Evolutionary conservation across 257 asterid species (phyloP), one percentile per base, ranked within the genome.

Genomic region (Scutellaria minor): DNA sequence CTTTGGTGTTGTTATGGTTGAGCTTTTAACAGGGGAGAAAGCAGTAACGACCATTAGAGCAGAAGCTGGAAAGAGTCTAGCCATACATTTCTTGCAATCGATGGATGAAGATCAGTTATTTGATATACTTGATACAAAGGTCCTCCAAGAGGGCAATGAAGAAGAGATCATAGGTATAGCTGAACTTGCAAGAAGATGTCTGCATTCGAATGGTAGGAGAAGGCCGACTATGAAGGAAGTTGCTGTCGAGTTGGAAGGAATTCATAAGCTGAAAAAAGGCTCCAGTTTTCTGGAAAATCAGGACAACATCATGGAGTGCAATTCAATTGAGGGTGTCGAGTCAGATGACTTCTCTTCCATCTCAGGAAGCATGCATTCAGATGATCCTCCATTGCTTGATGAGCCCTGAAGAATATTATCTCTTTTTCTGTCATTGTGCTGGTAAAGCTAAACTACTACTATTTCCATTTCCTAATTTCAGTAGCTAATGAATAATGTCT

Each of bases 151-250:
- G 44, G 83, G 73, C 20, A 62, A 20, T 10, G 44, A 15, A 8
- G 83, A 78, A 51, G 84, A 81, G 22, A 70, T 84, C 2, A 31
- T 8, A 27, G 82, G 52, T 6, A n/a, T 77, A 11, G 88, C 83
- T 11, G 68, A 64, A 45, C 68, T 81, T 22, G 82, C 84, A 3
- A 41, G 72, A 68, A 76, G 75, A 61, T 84, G 88, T 56, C 72
- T 81, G 55, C 56, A 78, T 52, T 63, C 74, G 80, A 76, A 78
- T 13, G 85, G 88, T 8, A 83, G 35, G 74, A 37, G 22, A 45
- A 78, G 85, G 78, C 89, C 86, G 4, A 84, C 78, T 0, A 84
- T 81, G 86, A 84, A 56, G 70, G 84, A 79, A 63, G 88, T 84
- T 9, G 79, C 70, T 0, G 53, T 39, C 0, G 83, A 79, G 69